Evolutionary conservation across 257 asterid genomes (phyloP), one percentile per base, ranked within the genome.

Genomic region (Ajuga chamaepitys): DNA sequence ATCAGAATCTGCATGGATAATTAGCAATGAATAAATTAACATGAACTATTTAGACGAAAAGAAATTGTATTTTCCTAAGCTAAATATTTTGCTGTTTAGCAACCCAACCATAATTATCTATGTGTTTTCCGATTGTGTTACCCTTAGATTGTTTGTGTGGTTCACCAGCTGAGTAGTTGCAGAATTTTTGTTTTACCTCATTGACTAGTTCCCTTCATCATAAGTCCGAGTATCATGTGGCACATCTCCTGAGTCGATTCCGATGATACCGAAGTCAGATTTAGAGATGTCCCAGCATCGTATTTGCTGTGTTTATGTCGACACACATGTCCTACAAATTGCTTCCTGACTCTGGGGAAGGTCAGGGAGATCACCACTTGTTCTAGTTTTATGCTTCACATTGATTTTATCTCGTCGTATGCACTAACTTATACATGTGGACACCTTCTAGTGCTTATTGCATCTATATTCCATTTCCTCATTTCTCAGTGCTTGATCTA

Each of bases 261-360:
- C 84, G n/a, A 80, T 74, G 74, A 79, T 90, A 70, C 78, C 99
- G 35, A 86, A 86, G 67, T 77, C 93, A 18, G 96, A 94, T 71
- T 66, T 94, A 61, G 88, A 80, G 78, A 73, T 83, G 30, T 86
- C 95, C 10, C 86, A 90, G 54, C 87, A 83, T 34, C 96, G 86
- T 35, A 80, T 90, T n/a, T 62, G 80, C 88, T 60, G 83, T 80
- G 18, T 91, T 78, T 76, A 32, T 94, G 78, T 86, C 95, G 12
- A 70, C 92, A 4, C 96, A 90, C 77, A 79, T 81, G 77, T 92
- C 94, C 58, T 88, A 88, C 69, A 96, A 90, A 83, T 79, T 90
- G 81, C 88, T 94, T 68, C 99, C 99, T 16, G 95, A 78, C 71
- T 90, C 99, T 70, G n/a, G 97, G 96, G 73, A 94, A 94, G 95